phyloP scores from a whole-genome alignment of 805 yeast species.

The Metschnikowia bowlesiae region DNA sequence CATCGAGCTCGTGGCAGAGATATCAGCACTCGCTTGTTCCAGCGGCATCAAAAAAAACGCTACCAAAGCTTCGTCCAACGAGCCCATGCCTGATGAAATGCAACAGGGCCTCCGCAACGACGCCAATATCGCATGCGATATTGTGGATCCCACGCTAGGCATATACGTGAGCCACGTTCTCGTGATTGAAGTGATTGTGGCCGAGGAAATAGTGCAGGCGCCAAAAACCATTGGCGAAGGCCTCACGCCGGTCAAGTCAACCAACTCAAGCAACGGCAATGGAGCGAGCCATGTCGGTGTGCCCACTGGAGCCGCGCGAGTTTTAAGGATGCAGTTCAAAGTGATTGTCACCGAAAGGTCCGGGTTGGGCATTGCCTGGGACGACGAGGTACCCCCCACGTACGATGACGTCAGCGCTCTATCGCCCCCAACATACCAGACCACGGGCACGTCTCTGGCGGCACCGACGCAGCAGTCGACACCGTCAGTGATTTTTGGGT shows the following conservation, averaged over 20 bases:
- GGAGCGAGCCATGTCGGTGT: conserved; percentile 43
- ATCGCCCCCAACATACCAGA: conserved; percentile 80
- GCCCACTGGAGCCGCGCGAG: conserved; percentile 94
- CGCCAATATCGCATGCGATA: conserved; percentile 69
- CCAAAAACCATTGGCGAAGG: conserved; percentile 7
- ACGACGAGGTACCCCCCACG: conserved; percentile 97
- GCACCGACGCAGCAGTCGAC: conserved; percentile 31
- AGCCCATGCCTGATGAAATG: conserved; percentile 22
- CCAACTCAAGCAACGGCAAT: conserved; percentile 14
- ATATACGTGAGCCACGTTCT: conserved; percentile 70
- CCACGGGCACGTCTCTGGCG: conserved; percentile 28
- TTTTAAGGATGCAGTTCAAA: conserved; percentile 90
- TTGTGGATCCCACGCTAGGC: conserved; percentile 78
- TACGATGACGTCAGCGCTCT: conserved; percentile 79
- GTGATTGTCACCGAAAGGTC: conserved; percentile 81
- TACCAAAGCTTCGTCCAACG: conserved; percentile 40
- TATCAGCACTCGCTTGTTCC: conserved; percentile 54
- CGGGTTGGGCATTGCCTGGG: conserved; percentile 97
- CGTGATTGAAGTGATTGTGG: conserved; percentile 86
- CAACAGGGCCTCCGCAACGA: conserved; percentile 28
- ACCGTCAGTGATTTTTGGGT: conserved; percentile 40
- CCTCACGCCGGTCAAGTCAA: conserved; percentile 26
- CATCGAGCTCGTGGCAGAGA: conserved; percentile 73
- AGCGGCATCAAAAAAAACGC: conserved; percentile 47
- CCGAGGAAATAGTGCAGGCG: conserved; percentile 64